Evolutionary conservation across 2,329 filamentous ascomycete species (phyloP), one percentile per base, ranked within the genome.

Genomic region (Mollisiaceae sp.): DNA sequence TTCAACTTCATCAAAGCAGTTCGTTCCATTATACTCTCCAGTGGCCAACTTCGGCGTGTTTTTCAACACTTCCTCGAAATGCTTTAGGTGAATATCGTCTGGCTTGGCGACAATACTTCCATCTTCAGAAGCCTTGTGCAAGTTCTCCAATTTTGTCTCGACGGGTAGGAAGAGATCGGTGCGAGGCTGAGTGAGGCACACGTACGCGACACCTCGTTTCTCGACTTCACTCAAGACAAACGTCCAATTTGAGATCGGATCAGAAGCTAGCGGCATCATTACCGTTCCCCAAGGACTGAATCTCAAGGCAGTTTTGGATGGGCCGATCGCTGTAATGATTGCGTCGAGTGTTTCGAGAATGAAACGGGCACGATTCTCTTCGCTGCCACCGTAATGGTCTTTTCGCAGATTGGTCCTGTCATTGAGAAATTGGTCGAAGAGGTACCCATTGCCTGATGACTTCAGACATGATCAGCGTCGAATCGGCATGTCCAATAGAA

Each of bases 351-450:
- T 80, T 68, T 87, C 84, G 12, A 86, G 67, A 0, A 77, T 78
- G 67, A 87, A 84, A 36, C 83, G 73, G 60, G 79, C 70, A 60
- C 71, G 66, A 54, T 71, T 72, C 41, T 69, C 65, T 12, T 63
- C 57, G 12, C 57, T 69, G n/a, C 72, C 71, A 3, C 72, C 70
- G 38, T 70, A 73, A 8, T 63, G 69, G 66, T 86, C 84, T 0
- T 79, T 83, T 0, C 86, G 81, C 55, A 78, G 78, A 76, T 89
- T 89, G 70, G 78, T 78, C 1, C 75, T 80, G 64, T 59, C 59
- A 38, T 73, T 70, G 4, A 82, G 78, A 75, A 88, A 88, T 70
- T 86, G 84, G 63, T 86, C 83, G 45, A 83, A 76, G 5, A 86
- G 76, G 66, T 85, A 86, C 4, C 82, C 81, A 58, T 83, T 82